Base-by-base conservation (phyloP, 257 asterid species). In the Scutellaria minor region DNA sequence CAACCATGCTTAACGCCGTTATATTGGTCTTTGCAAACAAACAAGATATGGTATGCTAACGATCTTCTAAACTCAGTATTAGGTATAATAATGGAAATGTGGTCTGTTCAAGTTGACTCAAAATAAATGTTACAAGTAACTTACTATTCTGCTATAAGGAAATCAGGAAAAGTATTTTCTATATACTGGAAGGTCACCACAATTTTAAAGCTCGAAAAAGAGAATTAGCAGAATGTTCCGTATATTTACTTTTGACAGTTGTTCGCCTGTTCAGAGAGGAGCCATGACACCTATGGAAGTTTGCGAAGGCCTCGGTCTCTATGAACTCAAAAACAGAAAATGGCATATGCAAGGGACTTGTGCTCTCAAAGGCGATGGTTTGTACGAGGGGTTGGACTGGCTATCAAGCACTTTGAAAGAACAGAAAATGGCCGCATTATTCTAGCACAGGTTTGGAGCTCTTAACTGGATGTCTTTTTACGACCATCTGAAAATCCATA, bases 11-110 rank as follows among this genome's bases (percentile, higher is more conserved):
- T 65, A 87, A 85, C 77, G 91, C 95, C 79, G 88, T 91, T 70
- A 86, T 91, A 86, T 79, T 91, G 95, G 91, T 91, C 56, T 91
- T 91, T 14, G 97, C 97, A 37, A 91, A 91, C 85, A 91, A 91
- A 75, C 97, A 91, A 78, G 97, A 91, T 80, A 86, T 91, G 97
- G 97, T 91, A 87, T 52, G 72, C 50, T 40, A 5, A 11, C 53
- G 3, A 18, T 54, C 62, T 54, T 27, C 61, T 54, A 13, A 45
- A 52, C 53, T 69, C 58, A 62, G 41, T 20, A 3, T 57, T 57
- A 27, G 2, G 35, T 3, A 1, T 27, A 27, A 27, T 27, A 27
- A 27, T 27, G 35, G 35, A 27, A 27, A 27, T 27, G 35, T 27
- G 35, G 37, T 31, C 4, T 46, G 52, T 35, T 59, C 13, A 7